Conservation (phyloP, 1,284 basidiomycete species). For the Somion occarium region DNA sequence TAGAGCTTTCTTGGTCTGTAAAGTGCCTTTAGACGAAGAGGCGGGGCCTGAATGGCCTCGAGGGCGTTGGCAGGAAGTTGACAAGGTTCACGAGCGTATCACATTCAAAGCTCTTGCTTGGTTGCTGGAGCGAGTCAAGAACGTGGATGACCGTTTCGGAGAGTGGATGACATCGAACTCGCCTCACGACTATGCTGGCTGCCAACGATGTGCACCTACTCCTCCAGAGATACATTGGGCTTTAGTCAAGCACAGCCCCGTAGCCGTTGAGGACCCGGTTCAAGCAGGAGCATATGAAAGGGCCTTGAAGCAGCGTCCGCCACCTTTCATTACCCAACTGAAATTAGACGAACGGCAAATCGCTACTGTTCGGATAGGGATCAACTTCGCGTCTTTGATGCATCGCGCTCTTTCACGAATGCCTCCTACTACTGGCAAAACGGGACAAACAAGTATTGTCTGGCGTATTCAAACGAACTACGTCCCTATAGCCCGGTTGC, state of each 20-base stretch:
- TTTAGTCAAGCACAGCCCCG: slow-evolving; percentile 48
- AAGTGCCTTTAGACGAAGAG: slow-evolving; percentile 62
- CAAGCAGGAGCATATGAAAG: slow-evolving; percentile 87
- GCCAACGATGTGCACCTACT: slow-evolving; percentile 76
- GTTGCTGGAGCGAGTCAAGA: slow-evolving; percentile 80
- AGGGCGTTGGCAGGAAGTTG: slow-evolving; percentile 73
- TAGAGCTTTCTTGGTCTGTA: slow-evolving; percentile 74
- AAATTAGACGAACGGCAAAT: slow-evolving; percentile 60
- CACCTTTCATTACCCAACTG: slow-evolving; percentile 85
- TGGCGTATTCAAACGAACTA: slow-evolving; percentile 85
- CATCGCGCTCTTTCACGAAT: slow-evolving; percentile 85
- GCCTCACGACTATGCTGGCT: slow-evolving; percentile 40
- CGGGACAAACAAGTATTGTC: slow-evolving; percentile 52
- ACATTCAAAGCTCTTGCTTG: slow-evolving; percentile 82
- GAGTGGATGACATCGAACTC: slow-evolving; percentile 53
- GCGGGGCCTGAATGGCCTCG: slow-evolving; percentile 77
- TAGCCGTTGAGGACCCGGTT: slow-evolving; percentile 76
- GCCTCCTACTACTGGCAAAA: slow-evolving; percentile 49
- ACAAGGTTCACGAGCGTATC: slow-evolving; percentile 79
- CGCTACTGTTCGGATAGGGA: slow-evolving; percentile 79
- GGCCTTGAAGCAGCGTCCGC: slow-evolving; percentile 82
- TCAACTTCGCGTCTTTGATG: slow-evolving; percentile 84
- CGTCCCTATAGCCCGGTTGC: slow-evolving; percentile 57
- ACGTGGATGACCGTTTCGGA: slow-evolving; percentile 59
- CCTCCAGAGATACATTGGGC: slow-evolving; percentile 77